Percentiles rank a stretch among this genome's conserved stretches.
These are phyloP conservation scores for Beverwykella pulmonaria DNA, from an alignment of 495 filamentous ascomycete genomes.

Conservation along the genomic window DNA sequence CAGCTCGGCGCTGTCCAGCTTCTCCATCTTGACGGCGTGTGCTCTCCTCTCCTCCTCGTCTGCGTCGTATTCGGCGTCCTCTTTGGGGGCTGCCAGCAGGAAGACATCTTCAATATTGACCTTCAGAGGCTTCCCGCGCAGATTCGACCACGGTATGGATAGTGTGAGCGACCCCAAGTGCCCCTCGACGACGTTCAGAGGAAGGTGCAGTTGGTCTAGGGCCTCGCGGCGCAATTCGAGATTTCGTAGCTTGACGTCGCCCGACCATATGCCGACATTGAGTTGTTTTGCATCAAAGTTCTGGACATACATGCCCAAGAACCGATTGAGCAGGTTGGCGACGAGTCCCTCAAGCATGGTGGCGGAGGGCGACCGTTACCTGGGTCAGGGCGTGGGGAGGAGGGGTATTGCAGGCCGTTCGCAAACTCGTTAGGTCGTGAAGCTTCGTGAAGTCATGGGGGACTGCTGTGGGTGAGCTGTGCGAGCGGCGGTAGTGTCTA, in stretches of 20 bases:
- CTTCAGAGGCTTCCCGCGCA: slow-evolving; percentile 89
- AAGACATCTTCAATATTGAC: slow-evolving; percentile 97
- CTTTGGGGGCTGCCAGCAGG: slow-evolving; percentile 87
- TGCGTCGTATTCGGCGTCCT: slow-evolving; percentile 88
- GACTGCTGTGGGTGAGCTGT: neutral
- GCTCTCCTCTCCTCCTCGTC: slow-evolving; percentile 83
- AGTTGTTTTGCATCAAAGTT: slow-evolving; percentile 97
- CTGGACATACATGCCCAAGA: slow-evolving; percentile 98
- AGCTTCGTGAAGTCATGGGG: slow-evolving; percentile 35
- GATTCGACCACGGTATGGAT: slow-evolving; percentile 93
- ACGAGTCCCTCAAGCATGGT: slow-evolving; percentile 69
- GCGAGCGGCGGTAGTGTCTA: slow-evolving; percentile 13
- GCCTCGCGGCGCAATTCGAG: slow-evolving; percentile 92
- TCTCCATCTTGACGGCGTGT: slow-evolving; percentile 93
- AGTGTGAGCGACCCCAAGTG: slow-evolving; percentile 89
- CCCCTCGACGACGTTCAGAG: slow-evolving; percentile 93
- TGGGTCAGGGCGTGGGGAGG: slow-evolving; percentile 32
- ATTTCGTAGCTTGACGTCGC: slow-evolving; percentile 89
- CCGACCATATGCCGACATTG: slow-evolving; percentile 97
- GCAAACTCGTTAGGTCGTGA: slow-evolving; percentile 28
- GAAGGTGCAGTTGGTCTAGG: slow-evolving; percentile 91
- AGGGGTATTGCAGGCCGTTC: slow-evolving; percentile 7
- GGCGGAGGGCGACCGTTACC: slow-evolving; percentile 46
- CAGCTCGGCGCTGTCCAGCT: slow-evolving; percentile 91
- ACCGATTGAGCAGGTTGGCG: slow-evolving; percentile 94